These are phyloP conservation scores for Ustulina deusta DNA, from an alignment of 2,329 filamentous ascomycete species.

Conservation along the genomic window DNA sequence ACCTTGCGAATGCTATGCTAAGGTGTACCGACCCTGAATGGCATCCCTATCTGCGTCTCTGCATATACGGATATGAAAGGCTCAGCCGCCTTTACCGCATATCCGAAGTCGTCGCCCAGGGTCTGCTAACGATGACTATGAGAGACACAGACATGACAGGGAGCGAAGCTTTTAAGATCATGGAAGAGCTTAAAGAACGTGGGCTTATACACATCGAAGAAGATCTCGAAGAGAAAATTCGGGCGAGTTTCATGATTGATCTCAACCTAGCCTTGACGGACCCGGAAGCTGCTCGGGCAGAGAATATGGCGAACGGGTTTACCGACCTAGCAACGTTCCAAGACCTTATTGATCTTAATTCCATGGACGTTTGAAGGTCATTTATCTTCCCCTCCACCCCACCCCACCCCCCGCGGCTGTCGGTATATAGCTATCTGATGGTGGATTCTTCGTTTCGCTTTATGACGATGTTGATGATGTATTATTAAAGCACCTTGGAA, in stretches of 20 bases:
- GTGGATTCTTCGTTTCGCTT: background rate
- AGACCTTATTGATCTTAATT: constrained; percentile 46
- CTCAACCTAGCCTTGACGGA: constrained; percentile 53
- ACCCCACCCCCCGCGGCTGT: too few relatives aligned
- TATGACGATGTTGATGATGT: background rate
- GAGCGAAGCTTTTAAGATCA: constrained; percentile 48
- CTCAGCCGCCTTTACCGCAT: constrained; percentile 54
- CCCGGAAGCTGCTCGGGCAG: constrained; percentile 51
- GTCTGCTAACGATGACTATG: constrained; percentile 54
- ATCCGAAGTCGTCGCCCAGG: constrained; percentile 51
- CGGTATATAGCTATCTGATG: background rate
- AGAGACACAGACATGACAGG: constrained; percentile 50
- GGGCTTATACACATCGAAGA: constrained; percentile 39
- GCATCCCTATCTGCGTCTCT: constrained; percentile 54
- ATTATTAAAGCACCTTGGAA: background rate
- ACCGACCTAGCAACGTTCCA: constrained; percentile 52
- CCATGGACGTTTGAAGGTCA: background rate
- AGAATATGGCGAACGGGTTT: constrained; percentile 52
- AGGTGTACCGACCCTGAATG: constrained; percentile 48
- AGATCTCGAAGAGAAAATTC: constrained; percentile 45
- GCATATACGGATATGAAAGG: constrained; percentile 55
- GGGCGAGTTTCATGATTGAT: constrained; percentile 55
- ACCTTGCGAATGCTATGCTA: constrained; percentile 55
- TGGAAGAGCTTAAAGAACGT: constrained; percentile 48
- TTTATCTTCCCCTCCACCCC: background rate